Evolutionary conservation across 352 stramenopile species (phyloP), one percentile per base, ranked within the genome.

Genomic region (Elongisporangium undulatum): DNA sequence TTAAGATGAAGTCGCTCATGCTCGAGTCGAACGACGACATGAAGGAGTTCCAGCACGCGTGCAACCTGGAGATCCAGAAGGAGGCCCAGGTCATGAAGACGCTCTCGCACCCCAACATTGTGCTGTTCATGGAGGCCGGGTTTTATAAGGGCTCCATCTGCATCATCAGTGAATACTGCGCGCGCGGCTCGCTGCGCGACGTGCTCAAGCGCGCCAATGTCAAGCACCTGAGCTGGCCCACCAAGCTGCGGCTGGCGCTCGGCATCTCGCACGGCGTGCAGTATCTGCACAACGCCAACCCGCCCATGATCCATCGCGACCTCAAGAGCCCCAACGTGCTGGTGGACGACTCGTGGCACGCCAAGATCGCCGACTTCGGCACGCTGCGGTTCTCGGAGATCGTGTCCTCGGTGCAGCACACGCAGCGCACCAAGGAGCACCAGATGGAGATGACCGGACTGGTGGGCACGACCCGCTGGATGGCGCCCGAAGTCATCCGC

Each of bases 151-250:
- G 82, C 15, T 92, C 84, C 9, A 93, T 95, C 59, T 97, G 93
- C 54, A 99, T 99, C 61, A 86, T 99, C 58, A 98, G 93, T 22
- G 96, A 99, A 72, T 94, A 97, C 55, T 98, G 95, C 41, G 86
- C 86, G 2, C 89, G 97, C 54, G 96, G 96, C 15, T 98, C 92
- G 8, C 72, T 99, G 3, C 98, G 95, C 54, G 95, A 99, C 71
- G 92, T 98, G 29, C 69, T 99, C 21, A 85, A 87, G 71, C 76
- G 82, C 24, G 69, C 77, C 17, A 76, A 82, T 54, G 74, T 89
- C 39, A 86, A 80, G 63, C 77, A 85, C 59, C 63, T 94, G 49
- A 89, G 77, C 49, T 95, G 85, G 85, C 84, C 82, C 9, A 93
- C 82, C 1, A 91, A 91, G 66, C 59, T 95, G 13, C 78, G 85